Evolutionary conservation across 1,139 yeast genomes (phyloP), one percentile per base, ranked within the genome.

Genomic region (Debaryomyces coudertii): DNA sequence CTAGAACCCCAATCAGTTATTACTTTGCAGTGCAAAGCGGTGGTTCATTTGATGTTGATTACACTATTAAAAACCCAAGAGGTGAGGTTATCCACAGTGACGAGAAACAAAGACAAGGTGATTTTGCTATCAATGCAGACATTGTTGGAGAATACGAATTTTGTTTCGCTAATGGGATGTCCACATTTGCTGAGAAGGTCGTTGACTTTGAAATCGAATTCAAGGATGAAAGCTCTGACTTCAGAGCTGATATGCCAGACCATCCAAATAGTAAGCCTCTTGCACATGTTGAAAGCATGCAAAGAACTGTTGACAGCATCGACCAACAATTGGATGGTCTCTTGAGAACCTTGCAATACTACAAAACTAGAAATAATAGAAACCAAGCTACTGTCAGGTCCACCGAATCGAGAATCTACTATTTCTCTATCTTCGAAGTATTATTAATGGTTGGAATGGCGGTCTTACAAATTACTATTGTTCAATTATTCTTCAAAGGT

Each of bases 11-110:
- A 49, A 77, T 93, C 47, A 85, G 87, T 25, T 92, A 86, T 63
- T 88, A 90, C 64, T 93, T 90, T 74, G 90, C 97, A 14, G 97
- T 93, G 43, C 97, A 90, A 67, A 78, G 87, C 31, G 97, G 98
- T 47, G 96, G 95, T 7, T 72, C 87, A 22, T 89, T 89, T 61
- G 96, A 89, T 62, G 82, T 93, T 47, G 93, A 90, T 65, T 90
- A 88, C 66, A 71, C 80, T 31, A 79, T 93, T 52, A 82, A 73
- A 55, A 83, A 81, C 20, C 97, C 98, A 11, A 73, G 77, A 44
- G 83, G 82, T 22, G 77, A 76, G 43, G 70, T 81, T 6, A 69
- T 87, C 36, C 78, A 80, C 43, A 68, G 75, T 30, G 88, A 86
- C 47, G 72, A 76, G 44, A 84, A 84, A 57, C 85, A 85, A 62